Conservation (phyloP, 805 yeast genomes). For the Middelhovenomyces tepae region DNA sequence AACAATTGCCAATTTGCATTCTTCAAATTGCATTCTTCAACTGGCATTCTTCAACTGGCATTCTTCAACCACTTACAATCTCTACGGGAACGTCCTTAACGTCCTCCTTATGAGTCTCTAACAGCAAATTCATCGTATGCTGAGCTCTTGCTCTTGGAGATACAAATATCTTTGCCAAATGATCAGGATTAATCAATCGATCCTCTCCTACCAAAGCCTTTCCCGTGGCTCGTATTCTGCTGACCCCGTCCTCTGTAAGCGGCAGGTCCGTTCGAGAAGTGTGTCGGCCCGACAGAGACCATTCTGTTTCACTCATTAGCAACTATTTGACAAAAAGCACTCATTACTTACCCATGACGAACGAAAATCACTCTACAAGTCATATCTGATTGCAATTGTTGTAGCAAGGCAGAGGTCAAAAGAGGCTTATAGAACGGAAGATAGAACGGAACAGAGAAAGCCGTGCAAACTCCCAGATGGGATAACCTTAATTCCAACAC, state of each 20-base stretch:
- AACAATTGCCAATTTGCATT: conserved; percentile 32
- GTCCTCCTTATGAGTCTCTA: conserved; percentile 33
- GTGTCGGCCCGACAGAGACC: conserved; percentile 92
- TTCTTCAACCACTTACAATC: conserved; percentile 7
- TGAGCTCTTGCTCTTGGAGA: conserved; percentile 80
- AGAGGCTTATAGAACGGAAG: not conserved
- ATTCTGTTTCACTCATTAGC: conserved; percentile 61
- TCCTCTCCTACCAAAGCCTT: conserved; percentile 51
- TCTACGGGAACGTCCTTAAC: conserved; percentile 18
- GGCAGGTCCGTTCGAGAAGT: conserved; percentile 80
- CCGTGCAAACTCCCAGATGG: too few species aligned
- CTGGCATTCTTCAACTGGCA: not conserved
- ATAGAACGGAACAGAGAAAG: too few species aligned
- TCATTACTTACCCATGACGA: conserved; percentile 28
- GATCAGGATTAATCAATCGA: conserved; percentile 53
- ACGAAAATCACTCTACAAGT: conserved; percentile 32
- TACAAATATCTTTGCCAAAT: conserved; percentile 55
- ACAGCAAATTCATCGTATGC: conserved; percentile 59
- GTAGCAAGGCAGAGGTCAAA: too few species aligned
- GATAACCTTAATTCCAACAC: too few species aligned
- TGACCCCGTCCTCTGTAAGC: conserved; percentile 68
- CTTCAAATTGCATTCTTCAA: conserved; percentile 13
- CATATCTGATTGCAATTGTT: too few species aligned
- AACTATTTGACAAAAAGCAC: not conserved
- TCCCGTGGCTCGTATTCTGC: conserved; percentile 71